These are phyloP conservation scores for Gryganskiella cystojenkinii DNA, from an alignment of 192 early-diverging fungal genomes.

Conservation along the genomic window DNA sequence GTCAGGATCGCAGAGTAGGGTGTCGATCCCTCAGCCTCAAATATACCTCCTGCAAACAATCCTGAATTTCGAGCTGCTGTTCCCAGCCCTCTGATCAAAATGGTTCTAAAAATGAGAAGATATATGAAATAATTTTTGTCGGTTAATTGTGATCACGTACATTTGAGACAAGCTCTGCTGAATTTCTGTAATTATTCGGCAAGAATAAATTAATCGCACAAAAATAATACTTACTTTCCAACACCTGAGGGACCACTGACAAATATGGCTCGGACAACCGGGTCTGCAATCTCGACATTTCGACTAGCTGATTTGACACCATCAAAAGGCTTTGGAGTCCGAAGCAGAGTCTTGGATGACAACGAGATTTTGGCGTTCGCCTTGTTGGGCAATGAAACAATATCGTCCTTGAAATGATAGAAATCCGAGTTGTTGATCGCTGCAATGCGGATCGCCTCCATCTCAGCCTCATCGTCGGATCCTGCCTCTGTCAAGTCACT, in stretches of 20 bases:
- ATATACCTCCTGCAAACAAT: conserved; percentile 39
- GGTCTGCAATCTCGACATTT: conserved; percentile 18
- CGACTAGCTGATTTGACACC: conserved; percentile 27
- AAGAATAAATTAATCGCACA: no score
- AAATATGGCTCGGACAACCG: conserved; percentile 41
- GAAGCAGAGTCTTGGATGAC: conserved; percentile 30
- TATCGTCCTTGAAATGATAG: conserved; percentile 41
- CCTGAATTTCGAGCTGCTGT: conserved; percentile 36
- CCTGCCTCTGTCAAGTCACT: neutral
- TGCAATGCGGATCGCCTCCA: neutral
- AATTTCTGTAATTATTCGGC: no score
- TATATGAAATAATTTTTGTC: neutral
- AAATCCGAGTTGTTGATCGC: conserved; percentile 28
- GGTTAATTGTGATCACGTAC: neutral
- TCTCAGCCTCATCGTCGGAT: conserved; percentile 8
- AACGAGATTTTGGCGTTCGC: conserved; percentile 21
- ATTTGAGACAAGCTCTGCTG: neutral
- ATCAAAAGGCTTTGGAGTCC: conserved; percentile 42
- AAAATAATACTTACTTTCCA: conserved; percentile 35
- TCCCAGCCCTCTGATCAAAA: conserved; percentile 41
- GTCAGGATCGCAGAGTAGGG: conserved; percentile 42
- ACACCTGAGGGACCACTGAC: conserved; percentile 47
- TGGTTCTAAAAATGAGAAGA: conserved; percentile 11
- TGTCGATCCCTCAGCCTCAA: conserved; percentile 27
- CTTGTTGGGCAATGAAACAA: conserved; percentile 32